phyloP scores from a whole-genome alignment of 2,329 filamentous ascomycete species.

The Pseudovirgaria hyperparasitica region DNA sequence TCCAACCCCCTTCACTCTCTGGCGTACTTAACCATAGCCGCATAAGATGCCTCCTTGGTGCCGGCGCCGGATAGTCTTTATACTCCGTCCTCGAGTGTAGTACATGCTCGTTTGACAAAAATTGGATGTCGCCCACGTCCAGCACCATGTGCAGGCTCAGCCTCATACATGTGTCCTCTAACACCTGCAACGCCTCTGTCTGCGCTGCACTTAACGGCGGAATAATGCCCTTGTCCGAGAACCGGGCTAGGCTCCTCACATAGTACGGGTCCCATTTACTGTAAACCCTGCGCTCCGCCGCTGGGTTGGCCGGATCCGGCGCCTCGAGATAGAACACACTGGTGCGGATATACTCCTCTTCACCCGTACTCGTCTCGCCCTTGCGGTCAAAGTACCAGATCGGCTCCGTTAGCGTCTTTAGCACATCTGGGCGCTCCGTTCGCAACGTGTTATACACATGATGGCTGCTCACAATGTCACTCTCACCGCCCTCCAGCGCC shows the following conservation, averaged over 20 bases:
- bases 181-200: slow-evolving; percentile 50
- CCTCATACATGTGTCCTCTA: slow-evolving; percentile 64
- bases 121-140: slow-evolving; percentile 80
- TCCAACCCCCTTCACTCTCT: slow-evolving; percentile 74
- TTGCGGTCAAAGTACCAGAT: slow-evolving; percentile 92
- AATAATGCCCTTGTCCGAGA: slow-evolving; percentile 60
- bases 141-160: slow-evolving; percentile 74
- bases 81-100: slow-evolving; percentile 75
- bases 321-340: slow-evolving; percentile 68
- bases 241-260: slow-evolving; percentile 60
- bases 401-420: slow-evolving; percentile 59
- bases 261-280: slow-evolving; percentile 73
- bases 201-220: slow-evolving; percentile 60
- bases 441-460: slow-evolving; percentile 73
- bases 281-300: slow-evolving; percentile 54
- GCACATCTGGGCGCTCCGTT: slow-evolving; percentile 62
- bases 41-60: slow-evolving; percentile 65
- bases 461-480: slow-evolving; percentile 67
- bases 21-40: slow-evolving; percentile 76
- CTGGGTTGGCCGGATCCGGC: slow-evolving; percentile 10
- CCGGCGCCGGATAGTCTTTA: slow-evolving; percentile 54
- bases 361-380: slow-evolving; percentile 62
- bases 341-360: slow-evolving; percentile 62
- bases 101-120: slow-evolving; percentile 68
- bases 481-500: slow-evolving; percentile 70